Base-by-base conservation (phyloP, 2,329 filamentous ascomycete genomes). In the Pseudogymnoascus sp. region DNA sequence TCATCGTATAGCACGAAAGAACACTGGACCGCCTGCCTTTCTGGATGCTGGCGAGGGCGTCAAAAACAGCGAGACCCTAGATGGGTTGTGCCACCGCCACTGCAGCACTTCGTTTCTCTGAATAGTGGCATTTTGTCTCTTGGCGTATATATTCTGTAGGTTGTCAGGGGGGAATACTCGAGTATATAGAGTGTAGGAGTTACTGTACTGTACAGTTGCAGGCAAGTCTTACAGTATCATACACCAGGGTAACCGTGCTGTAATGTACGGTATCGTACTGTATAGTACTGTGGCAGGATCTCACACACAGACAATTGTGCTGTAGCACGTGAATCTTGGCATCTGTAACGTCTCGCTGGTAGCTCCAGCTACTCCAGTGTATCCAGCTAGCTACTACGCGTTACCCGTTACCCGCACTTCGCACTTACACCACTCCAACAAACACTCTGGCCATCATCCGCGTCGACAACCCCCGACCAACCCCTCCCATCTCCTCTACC, bases 371-470 rank as follows among this genome's bases (percentile, higher is more conserved):
- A n/a, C n/a, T n/a, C n/a, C n/a, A n/a, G n/a, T n/a, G n/a, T n/a
- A n/a, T n/a, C n/a, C n/a, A n/a, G n/a, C n/a, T n/a, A 26, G 23
- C 23, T 26, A 26, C 5, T 26, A 57, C 26, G 47, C 47, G 47
- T 57, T 57, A 54, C 47, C 47, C 47, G 47, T 31, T 54, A 31
- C 47, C 47, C 47, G 47, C 26, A n/a, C n/a, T n/a, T n/a, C n/a
- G n/a, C n/a, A n/a, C n/a, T n/a, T n/a, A n/a, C n/a, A n/a, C n/a
- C 26, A 26, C 26, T 26, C 6, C 26, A 26, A 54, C 23, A 29
- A 54, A 29, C 14, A 29, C 14, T 29, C 14, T 29, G 45, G 45
- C 23, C 12, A 47, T 47, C 42, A 29, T 7, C 29, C 45, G 5
- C 47, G 47, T 31, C 47, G 18, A 23, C 42, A 45, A 45, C 42